Evolutionary conservation across 768 basidiomycete genomes (phyloP).

Genomic region (Rhodotorula kratochvilovae): DNA sequence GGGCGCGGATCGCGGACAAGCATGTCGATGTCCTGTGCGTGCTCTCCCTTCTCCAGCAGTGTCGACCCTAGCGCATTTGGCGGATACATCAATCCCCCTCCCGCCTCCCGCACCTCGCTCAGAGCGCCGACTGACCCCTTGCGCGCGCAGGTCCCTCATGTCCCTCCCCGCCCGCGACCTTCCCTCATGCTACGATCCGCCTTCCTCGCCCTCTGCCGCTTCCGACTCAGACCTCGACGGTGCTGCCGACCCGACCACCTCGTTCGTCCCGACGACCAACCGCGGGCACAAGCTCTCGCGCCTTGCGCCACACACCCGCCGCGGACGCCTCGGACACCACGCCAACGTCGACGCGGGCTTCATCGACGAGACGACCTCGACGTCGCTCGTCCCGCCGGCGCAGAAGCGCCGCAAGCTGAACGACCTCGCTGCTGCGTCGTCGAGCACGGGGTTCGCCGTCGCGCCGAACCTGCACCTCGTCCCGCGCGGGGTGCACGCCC

Average conservation of each 20-base stretch:
- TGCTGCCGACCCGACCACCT: background rate
- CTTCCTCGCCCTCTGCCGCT: background rate
- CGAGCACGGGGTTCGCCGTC: slow-evolving; percentile 25
- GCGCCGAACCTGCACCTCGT: slow-evolving; percentile 40
- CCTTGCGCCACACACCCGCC: slow-evolving; percentile 22
- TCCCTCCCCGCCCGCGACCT: slow-evolving; percentile 38
- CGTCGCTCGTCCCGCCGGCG: slow-evolving; percentile 6
- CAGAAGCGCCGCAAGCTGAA: slow-evolving; percentile 27
- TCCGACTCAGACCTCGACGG: slow-evolving; percentile 21
- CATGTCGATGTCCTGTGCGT: slow-evolving; percentile 11
- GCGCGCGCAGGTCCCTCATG: slow-evolving; percentile 27
- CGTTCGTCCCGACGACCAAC: slow-evolving; percentile 33
- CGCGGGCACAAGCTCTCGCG: slow-evolving; percentile 42
- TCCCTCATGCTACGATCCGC: slow-evolving; percentile 35
- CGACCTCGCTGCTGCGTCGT: slow-evolving; percentile 3
- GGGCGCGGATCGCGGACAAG: background rate
- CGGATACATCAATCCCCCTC: too few species aligned
- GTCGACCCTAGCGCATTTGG: background rate
- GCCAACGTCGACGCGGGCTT: slow-evolving; percentile 34
- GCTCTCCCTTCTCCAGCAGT: background rate
- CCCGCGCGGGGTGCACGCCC: slow-evolving; percentile 8
- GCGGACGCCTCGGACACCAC: slow-evolving; percentile 37
- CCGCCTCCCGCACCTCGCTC: background rate
- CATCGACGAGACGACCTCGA: slow-evolving; percentile 2
- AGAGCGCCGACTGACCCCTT: background rate